Base-by-base conservation (phyloP, 305 asterid species). In the Fraxinus latifolia region DNA sequence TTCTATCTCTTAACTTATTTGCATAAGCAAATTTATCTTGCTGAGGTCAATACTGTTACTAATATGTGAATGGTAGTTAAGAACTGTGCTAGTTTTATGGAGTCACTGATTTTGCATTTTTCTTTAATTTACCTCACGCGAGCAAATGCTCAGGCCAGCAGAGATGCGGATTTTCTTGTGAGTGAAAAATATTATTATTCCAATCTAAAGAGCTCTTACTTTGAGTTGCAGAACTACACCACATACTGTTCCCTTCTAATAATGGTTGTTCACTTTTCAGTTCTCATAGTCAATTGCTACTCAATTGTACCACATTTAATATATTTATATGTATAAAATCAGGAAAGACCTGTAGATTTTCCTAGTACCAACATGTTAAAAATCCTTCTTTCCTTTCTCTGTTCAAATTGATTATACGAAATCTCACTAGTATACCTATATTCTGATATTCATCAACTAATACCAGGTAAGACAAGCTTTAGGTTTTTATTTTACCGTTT, bases 31-130 rank as follows among this genome's bases (percentile, higher is more conserved):
- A 68, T 70, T 11, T 77, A 23, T 74, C 82, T 77, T 34, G 53
- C 81, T 23, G 60, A 44, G 86, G 88, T 77, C 60, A 78, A 31
- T 75, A 44, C 60, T 50, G 44, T 79, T 86, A 65, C 84, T 79
- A 77, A 71, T 81, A 37, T 47, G 55, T 17, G 19, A 9, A 55
- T 75, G 62, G 19, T 83, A 47, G 73, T 71, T 33, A 58, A 79
- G 31, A 47, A 36, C 55, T 62, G 17, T 76, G 76, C 33, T 74
- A 68, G 58, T 75, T 80, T 74, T 11, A 44, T 79, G 77, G 83
- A 67, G 33, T 65, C 55, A 29, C 58, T 68, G 67, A 39, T 79
- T 72, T 62, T 4, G 37, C n/a, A 32, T 50, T 70, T 17, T 78
- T 31, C 34, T 72, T 74, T 39, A 14, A 74, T 37, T 27, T 74